These are phyloP conservation scores for Stachybotrys elegans DNA, from an alignment of 2,329 filamentous ascomycete species.

Conservation along the genomic window DNA sequence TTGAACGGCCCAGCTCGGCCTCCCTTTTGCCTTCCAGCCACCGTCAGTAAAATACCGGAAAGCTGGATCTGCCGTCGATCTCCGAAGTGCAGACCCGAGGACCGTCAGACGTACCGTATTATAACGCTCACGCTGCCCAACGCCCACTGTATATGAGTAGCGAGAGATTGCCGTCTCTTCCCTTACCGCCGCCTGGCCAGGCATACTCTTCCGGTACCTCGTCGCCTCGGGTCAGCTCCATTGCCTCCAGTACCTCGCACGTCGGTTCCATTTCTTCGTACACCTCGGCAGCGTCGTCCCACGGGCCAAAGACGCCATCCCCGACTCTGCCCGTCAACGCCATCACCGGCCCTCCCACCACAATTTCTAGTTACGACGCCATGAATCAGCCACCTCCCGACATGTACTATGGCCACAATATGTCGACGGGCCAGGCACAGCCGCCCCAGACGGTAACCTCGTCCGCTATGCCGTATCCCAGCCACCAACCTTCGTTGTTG, in stretches of 20 bases:
- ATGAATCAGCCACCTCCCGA: constrained; percentile 84
- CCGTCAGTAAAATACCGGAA: constrained; percentile 58
- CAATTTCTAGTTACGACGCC: constrained; percentile 32
- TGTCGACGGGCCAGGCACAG: constrained; percentile 71
- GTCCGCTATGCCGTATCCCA: constrained; percentile 71
- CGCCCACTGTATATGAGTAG: constrained; percentile 58
- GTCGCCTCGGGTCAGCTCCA: constrained; percentile 72
- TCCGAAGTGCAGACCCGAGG: constrained; percentile 78
- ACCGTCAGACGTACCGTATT: constrained; percentile 65
- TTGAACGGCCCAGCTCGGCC: too few species aligned
- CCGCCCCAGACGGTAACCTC: constrained; percentile 74
- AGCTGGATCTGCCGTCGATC: constrained; percentile 90
- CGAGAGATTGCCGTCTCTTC: constrained; percentile 68
- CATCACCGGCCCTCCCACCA: constrained; percentile 23
- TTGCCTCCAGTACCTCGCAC: constrained; percentile 54
- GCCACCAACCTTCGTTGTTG: constrained; percentile 70
- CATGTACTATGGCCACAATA: constrained; percentile 80
- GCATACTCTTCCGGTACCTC: constrained; percentile 67
- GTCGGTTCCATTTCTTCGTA: constrained; percentile 50
- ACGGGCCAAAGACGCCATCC: constrained; percentile 73
- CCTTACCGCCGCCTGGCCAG: constrained; percentile 64
- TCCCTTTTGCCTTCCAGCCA: neutral
- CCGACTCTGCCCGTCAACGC: constrained; percentile 55
- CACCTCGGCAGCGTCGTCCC: constrained; percentile 50
- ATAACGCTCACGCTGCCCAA: constrained; percentile 55